Percentiles rank a stretch among this genome's conserved stretches.
These are phyloP conservation scores for Naegleria fowleri DNA, from an alignment of 208 protist genomes.

Conservation along the genomic window DNA sequence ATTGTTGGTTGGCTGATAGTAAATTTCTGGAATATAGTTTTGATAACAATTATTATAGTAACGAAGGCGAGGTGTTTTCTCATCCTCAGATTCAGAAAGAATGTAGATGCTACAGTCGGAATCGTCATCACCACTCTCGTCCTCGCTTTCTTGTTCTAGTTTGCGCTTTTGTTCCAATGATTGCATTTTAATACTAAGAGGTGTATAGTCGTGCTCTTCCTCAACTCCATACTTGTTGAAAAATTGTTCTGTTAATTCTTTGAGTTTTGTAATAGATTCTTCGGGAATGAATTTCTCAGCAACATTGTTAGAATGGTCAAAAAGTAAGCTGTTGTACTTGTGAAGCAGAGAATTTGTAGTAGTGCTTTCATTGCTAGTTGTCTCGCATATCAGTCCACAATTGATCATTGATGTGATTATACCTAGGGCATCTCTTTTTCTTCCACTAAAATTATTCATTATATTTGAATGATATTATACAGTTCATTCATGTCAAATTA, in stretches of 20 bases:
- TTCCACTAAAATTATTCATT: background rate
- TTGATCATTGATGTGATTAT: background rate
- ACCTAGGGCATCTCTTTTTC: background rate
- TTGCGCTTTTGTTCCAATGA: background rate
- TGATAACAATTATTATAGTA: constrained; percentile 11
- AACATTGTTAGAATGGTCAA: background rate
- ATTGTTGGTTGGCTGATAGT: background rate
- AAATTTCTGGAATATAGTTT: background rate
- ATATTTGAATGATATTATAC: no score
- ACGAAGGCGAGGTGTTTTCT: background rate
- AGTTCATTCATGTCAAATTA: no score
- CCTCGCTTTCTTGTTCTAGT: background rate
- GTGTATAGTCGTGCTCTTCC: background rate
- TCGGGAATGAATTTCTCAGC: background rate
- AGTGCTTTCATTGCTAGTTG: background rate
- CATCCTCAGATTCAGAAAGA: background rate
- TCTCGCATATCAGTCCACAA: background rate
- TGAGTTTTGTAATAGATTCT: background rate
- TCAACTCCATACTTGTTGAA: background rate
- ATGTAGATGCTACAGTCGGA: background rate
- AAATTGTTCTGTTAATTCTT: background rate
- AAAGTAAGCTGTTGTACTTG: background rate
- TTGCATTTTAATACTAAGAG: background rate
- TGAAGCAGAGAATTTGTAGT: background rate
- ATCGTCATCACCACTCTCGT: background rate